Evolutionary conservation across 495 filamentous ascomycete species (phyloP).

Genomic region (Penicillium samsonianum): DNA sequence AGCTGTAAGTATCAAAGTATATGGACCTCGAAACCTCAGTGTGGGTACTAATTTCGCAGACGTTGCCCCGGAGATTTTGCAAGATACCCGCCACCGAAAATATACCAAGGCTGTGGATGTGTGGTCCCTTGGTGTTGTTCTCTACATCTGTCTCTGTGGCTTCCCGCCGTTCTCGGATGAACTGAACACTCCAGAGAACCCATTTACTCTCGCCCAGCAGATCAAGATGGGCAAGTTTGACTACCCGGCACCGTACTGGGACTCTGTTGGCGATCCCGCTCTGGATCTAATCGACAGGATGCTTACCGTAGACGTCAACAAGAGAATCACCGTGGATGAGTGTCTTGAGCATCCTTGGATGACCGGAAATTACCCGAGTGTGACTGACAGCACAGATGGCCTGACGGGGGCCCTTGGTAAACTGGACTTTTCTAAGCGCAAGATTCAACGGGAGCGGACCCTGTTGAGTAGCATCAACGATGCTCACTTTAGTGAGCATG

Average conservation of each 20-base stretch:
- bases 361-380: conserved; percentile 46
- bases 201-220: conserved; percentile 84
- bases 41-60: conserved; percentile 52
- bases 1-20: conserved; percentile 60
- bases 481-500: conserved; percentile 64
- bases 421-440: conserved; percentile 83
- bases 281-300: conserved; percentile 94
- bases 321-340: conserved; percentile 83
- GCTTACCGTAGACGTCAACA: conserved; percentile 82
- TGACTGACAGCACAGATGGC: conserved; percentile 89
- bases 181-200: conserved; percentile 72
- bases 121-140: conserved; percentile 97
- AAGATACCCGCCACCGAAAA: conserved; percentile 71
- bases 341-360: conserved; percentile 94
- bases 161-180: conserved; percentile 98
- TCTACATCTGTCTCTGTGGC: conserved; percentile 98
- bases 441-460: conserved; percentile 77
- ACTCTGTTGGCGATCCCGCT: conserved; percentile 84
- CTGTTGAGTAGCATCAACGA: conserved; percentile 81
- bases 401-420: conserved; percentile 78
- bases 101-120: conserved; percentile 96
- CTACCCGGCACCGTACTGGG: conserved; percentile 98
- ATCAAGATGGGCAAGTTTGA: conserved; percentile 88
- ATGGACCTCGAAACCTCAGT: not conserved
- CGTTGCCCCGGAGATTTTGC: conserved; percentile 93